phyloP scores from a whole-genome alignment of 176 grass and related monocot species.

The Oryza brachyantha region DNA sequence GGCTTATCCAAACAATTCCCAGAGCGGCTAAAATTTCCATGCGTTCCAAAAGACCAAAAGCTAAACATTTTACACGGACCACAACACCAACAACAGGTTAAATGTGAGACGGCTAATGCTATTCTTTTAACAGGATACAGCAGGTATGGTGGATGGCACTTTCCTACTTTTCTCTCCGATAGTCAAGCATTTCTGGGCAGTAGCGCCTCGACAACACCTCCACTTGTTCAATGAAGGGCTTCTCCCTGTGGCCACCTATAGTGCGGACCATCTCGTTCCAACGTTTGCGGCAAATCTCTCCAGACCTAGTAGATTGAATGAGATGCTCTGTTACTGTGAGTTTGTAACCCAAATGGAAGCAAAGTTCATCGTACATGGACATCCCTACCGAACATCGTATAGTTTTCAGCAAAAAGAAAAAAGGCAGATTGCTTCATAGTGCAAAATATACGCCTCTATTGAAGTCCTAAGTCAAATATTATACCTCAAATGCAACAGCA shows the following conservation, averaged over 20 bases:
- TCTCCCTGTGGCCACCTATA: slow-evolving; percentile 54
- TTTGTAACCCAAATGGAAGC: neutral
- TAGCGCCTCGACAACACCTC: slow-evolving; percentile 58
- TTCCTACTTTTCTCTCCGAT: no score
- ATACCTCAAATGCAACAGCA: neutral
- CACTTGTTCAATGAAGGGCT: slow-evolving; percentile 70
- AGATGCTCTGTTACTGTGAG: neutral
- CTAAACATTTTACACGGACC: no score
- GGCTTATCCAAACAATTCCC: no score
- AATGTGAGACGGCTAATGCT: no score
- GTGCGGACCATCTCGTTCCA: slow-evolving; percentile 76
- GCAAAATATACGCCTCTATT: neutral
- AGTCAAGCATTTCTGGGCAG: slow-evolving; percentile 63
- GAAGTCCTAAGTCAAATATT: neutral
- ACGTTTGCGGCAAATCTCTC: slow-evolving; percentile 34
- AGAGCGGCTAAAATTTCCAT: no score
- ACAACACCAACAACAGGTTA: no score
- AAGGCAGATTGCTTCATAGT: neutral
- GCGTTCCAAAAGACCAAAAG: no score
- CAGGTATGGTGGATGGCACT: no score
- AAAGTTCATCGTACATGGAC: neutral
- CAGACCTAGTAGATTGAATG: slow-evolving; percentile 33
- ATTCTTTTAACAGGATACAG: no score
- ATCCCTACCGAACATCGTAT: neutral
- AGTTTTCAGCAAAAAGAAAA: neutral